A percentile compares a stretch with the other conserved stretches of the same genome.
Conservation (phyloP, 2,329 filamentous ascomycete species). For the Sporothrix protearum region DNA sequence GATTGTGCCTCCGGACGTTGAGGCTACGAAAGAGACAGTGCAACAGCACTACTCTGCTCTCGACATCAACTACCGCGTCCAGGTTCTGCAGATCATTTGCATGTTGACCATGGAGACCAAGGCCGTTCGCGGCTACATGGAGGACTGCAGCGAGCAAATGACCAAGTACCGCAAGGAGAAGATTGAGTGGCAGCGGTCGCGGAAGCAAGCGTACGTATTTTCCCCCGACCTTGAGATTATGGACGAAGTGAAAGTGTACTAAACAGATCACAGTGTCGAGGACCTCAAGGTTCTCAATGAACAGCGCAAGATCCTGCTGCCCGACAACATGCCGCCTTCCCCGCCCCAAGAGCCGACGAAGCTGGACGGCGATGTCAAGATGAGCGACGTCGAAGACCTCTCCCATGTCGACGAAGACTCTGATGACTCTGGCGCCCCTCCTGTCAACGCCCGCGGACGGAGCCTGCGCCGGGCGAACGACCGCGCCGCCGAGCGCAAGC, state of each 20-base stretch:
- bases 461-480: conserved; percentile 62
- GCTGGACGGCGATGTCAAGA: conserved; percentile 56
- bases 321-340: conserved; percentile 66
- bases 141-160: conserved; percentile 90
- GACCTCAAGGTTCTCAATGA: conserved; percentile 69
- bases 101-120: conserved; percentile 84
- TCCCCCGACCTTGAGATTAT: no score
- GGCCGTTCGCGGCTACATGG: conserved; percentile 80
- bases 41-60: conserved; percentile 67
- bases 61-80: conserved; percentile 77
- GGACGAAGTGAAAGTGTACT: no score
- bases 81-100: conserved; percentile 78
- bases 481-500: conserved; percentile 70
- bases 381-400: conserved; percentile 62
- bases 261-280: conserved; percentile 54
- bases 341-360: conserved; percentile 51
- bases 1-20: conserved; percentile 73
- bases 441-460: conserved; percentile 49
- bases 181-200: conserved; percentile 82
- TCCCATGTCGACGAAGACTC: conserved; percentile 59
- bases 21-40: conserved; percentile 73
- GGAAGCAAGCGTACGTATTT: conserved; percentile 59
- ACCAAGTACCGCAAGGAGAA: conserved; percentile 93
- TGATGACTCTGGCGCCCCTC: conserved; percentile 60
- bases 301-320: conserved; percentile 67